Evolutionary conservation across 2,329 filamentous ascomycete genomes (phyloP).

Genomic region (Sporothrix euskadiensis): DNA sequence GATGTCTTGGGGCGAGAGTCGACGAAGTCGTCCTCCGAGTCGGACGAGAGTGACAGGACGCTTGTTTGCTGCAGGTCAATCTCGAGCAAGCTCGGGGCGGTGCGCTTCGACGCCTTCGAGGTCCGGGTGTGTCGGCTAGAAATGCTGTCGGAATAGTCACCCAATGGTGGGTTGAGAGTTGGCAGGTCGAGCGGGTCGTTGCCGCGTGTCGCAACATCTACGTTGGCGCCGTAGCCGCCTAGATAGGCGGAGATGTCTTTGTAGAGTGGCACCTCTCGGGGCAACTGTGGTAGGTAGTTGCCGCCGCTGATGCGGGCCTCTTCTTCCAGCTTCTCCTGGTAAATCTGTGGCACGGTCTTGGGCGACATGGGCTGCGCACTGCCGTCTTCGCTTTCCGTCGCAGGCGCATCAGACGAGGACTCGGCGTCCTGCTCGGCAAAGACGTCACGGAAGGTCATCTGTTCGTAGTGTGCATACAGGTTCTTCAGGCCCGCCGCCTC

Average conservation of each 20-base stretch:
- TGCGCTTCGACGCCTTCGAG: conserved; percentile 54
- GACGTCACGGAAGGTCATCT: conserved; percentile 53
- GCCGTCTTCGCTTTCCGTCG: not conserved
- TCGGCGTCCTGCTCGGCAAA: conserved; percentile 34
- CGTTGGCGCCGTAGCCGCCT: conserved; percentile 19
- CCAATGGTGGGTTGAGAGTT: conserved; percentile 38
- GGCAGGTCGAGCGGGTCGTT: conserved; percentile 33
- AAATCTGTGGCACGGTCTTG: not conserved
- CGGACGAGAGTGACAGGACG: conserved; percentile 58
- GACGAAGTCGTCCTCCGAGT: conserved; percentile 52
- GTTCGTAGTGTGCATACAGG: conserved; percentile 60
- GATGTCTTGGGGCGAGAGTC: conserved; percentile 41
- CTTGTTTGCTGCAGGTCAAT: conserved; percentile 57
- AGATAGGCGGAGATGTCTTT: conserved; percentile 27
- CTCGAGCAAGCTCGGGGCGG: conserved; percentile 50
- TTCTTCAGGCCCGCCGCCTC: conserved; percentile 46
- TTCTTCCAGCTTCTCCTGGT: conserved; percentile 5
- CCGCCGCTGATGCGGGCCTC: not conserved
- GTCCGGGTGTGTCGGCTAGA: conserved; percentile 58
- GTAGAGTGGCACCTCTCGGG: conserved; percentile 1
- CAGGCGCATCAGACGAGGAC: not conserved
- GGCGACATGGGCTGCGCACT: not conserved
- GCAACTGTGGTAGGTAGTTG: not conserved
- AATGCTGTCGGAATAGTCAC: conserved; percentile 52
- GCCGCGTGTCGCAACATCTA: not conserved